A percentile compares a stretch with the other conserved stretches of the same genome.
phyloP scores from a whole-genome alignment of 2,329 filamentous ascomycete genomes.

The Venturia carpophila region DNA sequence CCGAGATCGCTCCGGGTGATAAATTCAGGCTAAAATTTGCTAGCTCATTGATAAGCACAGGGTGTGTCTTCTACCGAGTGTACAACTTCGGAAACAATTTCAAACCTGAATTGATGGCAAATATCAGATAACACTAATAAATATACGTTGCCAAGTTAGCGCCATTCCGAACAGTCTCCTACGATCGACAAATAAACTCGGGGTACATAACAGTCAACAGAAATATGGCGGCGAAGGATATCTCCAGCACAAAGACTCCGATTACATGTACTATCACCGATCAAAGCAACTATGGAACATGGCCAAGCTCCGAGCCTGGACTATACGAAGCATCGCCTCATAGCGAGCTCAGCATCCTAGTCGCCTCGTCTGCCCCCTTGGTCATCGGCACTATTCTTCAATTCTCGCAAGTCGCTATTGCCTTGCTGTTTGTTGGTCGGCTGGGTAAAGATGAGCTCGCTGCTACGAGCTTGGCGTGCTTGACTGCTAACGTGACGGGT shows the following conservation, averaged over 20 bases:
- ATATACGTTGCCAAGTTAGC: not conserved
- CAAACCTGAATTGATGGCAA: not conserved
- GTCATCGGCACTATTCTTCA: constrained; percentile 2
- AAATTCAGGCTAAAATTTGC: not conserved
- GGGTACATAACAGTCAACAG: not conserved
- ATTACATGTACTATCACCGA: not conserved
- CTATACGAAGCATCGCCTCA: not conserved
- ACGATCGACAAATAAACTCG: not conserved
- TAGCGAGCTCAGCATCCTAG: constrained; percentile 5
- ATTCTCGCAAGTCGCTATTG: constrained; percentile 10
- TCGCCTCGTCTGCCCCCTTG: not conserved
- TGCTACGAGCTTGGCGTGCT: constrained; percentile 3
- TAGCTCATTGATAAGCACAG: not conserved
- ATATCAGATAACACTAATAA: not conserved
- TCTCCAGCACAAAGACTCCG: not conserved
- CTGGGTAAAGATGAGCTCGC: constrained; percentile 11
- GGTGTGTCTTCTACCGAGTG: not conserved
- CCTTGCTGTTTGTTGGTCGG: not conserved
- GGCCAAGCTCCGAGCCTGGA: not conserved
- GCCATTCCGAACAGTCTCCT: not conserved
- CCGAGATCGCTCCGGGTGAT: not conserved
- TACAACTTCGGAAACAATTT: not conserved
- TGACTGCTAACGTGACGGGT: constrained; percentile 13
- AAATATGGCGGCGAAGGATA: not conserved
- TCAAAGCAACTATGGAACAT: constrained; percentile 1